These are phyloP conservation scores for Talaromyces rugulosus DNA, from an alignment of 2,329 filamentous ascomycete species.

Conservation along the genomic window DNA sequence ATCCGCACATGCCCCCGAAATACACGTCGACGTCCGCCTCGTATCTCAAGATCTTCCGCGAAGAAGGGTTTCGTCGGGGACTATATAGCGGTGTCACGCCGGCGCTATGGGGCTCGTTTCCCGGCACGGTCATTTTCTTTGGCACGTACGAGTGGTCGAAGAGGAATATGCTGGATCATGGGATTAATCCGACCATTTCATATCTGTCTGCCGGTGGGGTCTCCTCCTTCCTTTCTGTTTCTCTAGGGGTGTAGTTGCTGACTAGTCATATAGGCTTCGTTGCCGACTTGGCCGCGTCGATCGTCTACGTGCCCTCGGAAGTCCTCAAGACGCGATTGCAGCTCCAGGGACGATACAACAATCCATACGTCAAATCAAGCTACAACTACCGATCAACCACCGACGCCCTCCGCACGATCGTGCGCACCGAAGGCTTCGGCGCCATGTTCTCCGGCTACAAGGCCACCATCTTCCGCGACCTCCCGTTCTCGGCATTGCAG, in stretches of 20 bases:
- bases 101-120: conserved; percentile 86
- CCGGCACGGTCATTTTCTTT: conserved; percentile 92
- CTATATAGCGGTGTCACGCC: conserved; percentile 92
- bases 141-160: conserved; percentile 96
- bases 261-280: conserved; percentile 64
- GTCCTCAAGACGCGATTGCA: conserved; percentile 97
- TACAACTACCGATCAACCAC: conserved; percentile 90
- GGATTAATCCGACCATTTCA: conserved; percentile 74
- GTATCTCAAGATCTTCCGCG: conserved; percentile 87
- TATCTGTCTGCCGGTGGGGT: conserved; percentile 76
- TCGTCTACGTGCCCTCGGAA: conserved; percentile 94
- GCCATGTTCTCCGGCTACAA: conserved; percentile 97
- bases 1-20: conserved; percentile 86
- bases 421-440: conserved; percentile 72
- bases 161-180: conserved; percentile 76
- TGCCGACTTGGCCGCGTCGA: conserved; percentile 84
- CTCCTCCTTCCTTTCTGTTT: conserved; percentile 17
- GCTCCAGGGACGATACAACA: conserved; percentile 90
- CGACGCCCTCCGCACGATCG: conserved; percentile 81
- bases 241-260: background rate
- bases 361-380: conserved; percentile 86
- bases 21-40: conserved; percentile 87
- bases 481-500: conserved; percentile 93
- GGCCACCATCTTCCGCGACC: conserved; percentile 86
- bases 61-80: conserved; percentile 81